Percentiles rank a stretch among this genome's conserved stretches.
Conservation (phyloP, 805 yeast species). For the Hanseniaspora hatyaiensis region DNA sequence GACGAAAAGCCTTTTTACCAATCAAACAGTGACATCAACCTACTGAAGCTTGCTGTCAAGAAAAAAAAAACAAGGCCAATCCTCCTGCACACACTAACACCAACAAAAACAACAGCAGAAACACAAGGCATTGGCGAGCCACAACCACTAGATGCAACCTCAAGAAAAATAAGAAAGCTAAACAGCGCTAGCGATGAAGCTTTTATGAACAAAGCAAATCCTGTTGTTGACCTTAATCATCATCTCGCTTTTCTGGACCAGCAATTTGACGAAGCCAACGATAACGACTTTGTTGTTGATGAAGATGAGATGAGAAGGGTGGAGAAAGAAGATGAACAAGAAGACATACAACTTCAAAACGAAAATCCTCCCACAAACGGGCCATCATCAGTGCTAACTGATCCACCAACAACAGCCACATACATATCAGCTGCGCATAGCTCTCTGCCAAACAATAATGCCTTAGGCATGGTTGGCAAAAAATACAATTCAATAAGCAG, state of each 20-base stretch:
- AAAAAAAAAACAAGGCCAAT: constrained; percentile 8
- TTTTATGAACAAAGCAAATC: neutral
- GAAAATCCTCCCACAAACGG: constrained; percentile 20
- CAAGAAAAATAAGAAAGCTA: neutral
- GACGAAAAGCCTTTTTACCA: neutral
- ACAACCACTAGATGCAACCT: neutral
- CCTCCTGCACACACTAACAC: constrained; percentile 8
- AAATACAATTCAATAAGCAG: no score
- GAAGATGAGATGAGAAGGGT: constrained; percentile 13
- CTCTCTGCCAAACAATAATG: no score
- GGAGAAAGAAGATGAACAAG: constrained; percentile 23
- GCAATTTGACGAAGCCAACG: constrained; percentile 12
- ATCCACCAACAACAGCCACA: constrained; percentile 8
- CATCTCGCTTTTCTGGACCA: constrained; percentile 12
- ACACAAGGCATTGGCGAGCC: neutral
- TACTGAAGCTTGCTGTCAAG: constrained; percentile 2
- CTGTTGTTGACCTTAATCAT: constrained; percentile 1
- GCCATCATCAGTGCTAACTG: constrained; percentile 3
- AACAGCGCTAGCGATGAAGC: neutral
- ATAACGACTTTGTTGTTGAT: constrained; percentile 13
- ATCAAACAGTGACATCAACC: neutral
- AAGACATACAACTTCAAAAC: constrained; percentile 34
- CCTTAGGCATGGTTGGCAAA: neutral
- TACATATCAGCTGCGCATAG: no score
- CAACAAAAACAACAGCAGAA: constrained; percentile 2